Evolutionary conservation across 768 basidiomycete species (phyloP), one percentile per base, ranked within the genome.

Genomic region (Vishniacozyma victoriae): DNA sequence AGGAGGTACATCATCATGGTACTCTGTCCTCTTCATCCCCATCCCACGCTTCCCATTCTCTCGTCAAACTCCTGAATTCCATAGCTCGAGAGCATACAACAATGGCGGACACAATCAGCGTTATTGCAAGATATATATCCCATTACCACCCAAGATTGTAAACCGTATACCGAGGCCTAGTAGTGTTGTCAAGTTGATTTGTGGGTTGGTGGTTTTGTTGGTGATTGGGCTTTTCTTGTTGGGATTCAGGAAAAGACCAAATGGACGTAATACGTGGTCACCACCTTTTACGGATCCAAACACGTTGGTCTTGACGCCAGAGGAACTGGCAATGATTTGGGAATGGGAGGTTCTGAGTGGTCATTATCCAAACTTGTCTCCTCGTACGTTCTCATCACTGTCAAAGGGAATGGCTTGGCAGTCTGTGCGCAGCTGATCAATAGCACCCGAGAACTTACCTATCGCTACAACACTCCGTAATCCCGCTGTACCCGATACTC

Each of bases 291-390:
- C 50, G 22, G 73, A 73, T 46, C 68, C 69, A 4, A 58, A 62
- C 44, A 72, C 72, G 18, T 44, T 57, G 39, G 69, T 75, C 18
- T 52, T 75, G 15, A 60, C 59, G 1, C 53, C 54, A 19, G 71
- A 85, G 48, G 90, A 96, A 64, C 68, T 95, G 35, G 86, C 85
- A 62, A 78, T 84, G 48, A 87, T 99, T 71, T 97, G 92, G 92
- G 77, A 83, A 52, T 97, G 91, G 91, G 93, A 99, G 73, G 79
- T 97, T 48, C 76, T 81, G 25, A 87, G 87, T 54, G 95, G 95
- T 1, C 91, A 95, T 73, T 90, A 90, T 76, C 93, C 93, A 7
- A 91, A 87, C 72, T 78, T 80, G 45, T 78, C 80, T 48, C 77
- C 78, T 60, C 79, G 91, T 89, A 72, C 65, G 86, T 78, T 7